A percentile compares a stretch with the other conserved stretches of the same genome.
These are phyloP conservation scores for Jamesozyma gamospora DNA, from an alignment of 805 yeast genomes.

Conservation along the genomic window DNA sequence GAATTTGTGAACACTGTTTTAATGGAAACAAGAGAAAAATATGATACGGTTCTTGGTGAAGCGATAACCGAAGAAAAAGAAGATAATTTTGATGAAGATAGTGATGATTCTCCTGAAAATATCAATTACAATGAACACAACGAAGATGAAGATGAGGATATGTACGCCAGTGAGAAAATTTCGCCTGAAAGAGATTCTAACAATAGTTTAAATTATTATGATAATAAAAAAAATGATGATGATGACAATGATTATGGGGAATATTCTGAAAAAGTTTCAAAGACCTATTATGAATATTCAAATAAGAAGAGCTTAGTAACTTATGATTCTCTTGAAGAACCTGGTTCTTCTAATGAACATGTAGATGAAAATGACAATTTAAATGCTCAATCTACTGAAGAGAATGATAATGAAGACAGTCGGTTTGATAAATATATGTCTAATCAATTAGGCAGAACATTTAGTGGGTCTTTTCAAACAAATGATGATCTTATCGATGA, in stretches of 20 bases:
- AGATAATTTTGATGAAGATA: slow-evolving; percentile 29
- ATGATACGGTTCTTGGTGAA: slow-evolving; percentile 91
- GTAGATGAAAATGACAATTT: slow-evolving; percentile 10
- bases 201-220: background rate
- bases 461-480: slow-evolving; percentile 8
- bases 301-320: slow-evolving; percentile 29
- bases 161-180: slow-evolving; percentile 4
- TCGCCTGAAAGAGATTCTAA: too few species aligned
- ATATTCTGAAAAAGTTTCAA: slow-evolving; percentile 25
- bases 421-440: slow-evolving; percentile 24
- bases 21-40: slow-evolving; percentile 84
- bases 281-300: slow-evolving; percentile 28
- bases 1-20: slow-evolving; percentile 73
- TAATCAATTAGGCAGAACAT: slow-evolving; percentile 15
- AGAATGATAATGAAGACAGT: slow-evolving; percentile 10
- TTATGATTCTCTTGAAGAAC: slow-evolving; percentile 27
- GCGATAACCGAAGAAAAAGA: slow-evolving; percentile 50
- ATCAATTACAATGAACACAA: slow-evolving; percentile 8
- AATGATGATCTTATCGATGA: background rate
- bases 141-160: slow-evolving; percentile 7
- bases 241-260: slow-evolving; percentile 36
- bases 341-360: too few species aligned
- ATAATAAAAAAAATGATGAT: background rate
- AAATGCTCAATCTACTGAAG: slow-evolving; percentile 6
- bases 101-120: slow-evolving; percentile 20